Percentiles rank a stretch among this genome's conserved stretches.
These are phyloP conservation scores for Citrus cavaleriei DNA, from an alignment of 345 rosid genomes.

Conservation along the genomic window DNA sequence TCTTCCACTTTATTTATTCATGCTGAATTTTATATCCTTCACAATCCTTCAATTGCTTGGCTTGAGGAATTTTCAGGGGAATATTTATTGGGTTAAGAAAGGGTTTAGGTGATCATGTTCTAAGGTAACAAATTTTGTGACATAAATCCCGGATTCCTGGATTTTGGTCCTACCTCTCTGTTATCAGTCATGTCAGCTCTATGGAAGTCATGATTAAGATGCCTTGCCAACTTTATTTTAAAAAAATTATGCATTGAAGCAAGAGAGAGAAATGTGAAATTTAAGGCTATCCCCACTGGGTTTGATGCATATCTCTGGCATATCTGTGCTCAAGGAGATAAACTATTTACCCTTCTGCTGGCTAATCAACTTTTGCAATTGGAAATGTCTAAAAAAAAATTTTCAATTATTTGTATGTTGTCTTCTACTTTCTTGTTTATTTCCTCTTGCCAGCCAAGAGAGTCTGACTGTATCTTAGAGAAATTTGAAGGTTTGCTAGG, in stretches of 20 bases:
- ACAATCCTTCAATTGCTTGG: neutral
- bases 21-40: neutral
- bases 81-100: neutral
- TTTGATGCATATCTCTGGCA: neutral
- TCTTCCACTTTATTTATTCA: conserved; percentile 7
- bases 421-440: neutral
- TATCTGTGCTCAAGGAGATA: neutral
- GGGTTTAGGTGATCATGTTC: neutral
- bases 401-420: neutral
- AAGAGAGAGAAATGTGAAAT: neutral
- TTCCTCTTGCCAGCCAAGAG: neutral
- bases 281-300: neutral
- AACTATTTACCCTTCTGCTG: neutral
- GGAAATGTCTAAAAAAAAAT: neutral
- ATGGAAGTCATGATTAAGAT: neutral
- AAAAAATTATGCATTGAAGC: neutral
- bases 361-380: neutral
- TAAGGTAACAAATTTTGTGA: neutral
- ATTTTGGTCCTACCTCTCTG: neutral
- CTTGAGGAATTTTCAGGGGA: neutral
- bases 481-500: neutral
- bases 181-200: neutral
- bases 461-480: neutral
- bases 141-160: neutral
- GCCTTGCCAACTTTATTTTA: neutral